phyloP scores from a whole-genome alignment of 257 asterid species.

The Cinchona pubescens region DNA sequence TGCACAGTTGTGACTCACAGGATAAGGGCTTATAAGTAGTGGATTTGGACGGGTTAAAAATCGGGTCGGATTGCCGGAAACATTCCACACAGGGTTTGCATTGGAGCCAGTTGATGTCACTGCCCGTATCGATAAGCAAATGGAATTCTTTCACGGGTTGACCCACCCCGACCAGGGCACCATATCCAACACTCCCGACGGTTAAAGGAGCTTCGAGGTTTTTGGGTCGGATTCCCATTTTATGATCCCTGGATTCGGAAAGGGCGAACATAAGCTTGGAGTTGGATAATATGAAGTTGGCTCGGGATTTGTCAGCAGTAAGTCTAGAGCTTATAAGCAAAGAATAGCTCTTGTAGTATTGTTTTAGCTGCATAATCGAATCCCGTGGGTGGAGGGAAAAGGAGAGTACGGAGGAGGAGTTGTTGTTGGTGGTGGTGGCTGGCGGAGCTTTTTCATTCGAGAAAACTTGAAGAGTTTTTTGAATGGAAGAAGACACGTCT shows the following conservation, averaged over 20 bases:
- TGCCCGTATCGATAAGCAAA: not conserved
- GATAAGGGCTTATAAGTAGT: not conserved
- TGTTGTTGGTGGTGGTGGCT: not conserved
- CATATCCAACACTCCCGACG: not conserved
- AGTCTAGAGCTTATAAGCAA: not conserved
- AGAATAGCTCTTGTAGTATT: not conserved
- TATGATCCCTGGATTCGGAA: no score
- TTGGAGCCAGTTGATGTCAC: slow-evolving; percentile 3
- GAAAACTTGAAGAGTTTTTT: no score
- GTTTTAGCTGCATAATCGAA: not conserved
- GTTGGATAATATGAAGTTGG: not conserved
- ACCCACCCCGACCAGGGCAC: not conserved
- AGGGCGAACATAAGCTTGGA: not conserved
- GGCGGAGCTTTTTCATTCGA: not conserved
- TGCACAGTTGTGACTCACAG: not conserved
- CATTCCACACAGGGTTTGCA: not conserved
- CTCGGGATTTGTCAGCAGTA: not conserved
- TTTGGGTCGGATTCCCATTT: not conserved
- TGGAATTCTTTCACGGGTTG: not conserved
- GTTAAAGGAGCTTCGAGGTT: not conserved
- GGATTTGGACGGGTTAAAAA: slow-evolving; percentile 7
- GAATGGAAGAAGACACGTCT: no score
- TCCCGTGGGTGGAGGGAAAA: not conserved
- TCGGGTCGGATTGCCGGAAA: not conserved
- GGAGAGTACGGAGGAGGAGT: not conserved